Conservation (phyloP, 1,139 yeast genomes). For the Yamadazyma mexicana region DNA sequence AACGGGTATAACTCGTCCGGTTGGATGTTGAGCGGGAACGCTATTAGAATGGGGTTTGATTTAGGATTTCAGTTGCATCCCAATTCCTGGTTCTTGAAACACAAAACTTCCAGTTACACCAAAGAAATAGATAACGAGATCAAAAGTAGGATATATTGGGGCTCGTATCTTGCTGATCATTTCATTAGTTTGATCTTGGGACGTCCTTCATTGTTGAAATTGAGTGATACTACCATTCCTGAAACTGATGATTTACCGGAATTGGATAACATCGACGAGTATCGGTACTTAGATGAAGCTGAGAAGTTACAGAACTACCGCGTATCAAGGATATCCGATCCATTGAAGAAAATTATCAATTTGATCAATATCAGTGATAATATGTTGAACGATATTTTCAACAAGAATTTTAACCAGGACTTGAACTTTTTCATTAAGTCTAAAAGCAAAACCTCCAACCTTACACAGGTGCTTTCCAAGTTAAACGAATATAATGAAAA, state of each 20-base stretch:
- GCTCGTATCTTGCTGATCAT: conserved; percentile 65
- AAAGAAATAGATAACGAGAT: conserved; percentile 50
- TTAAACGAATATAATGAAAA: conserved; percentile 46
- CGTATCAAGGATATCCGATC: conserved; percentile 45
- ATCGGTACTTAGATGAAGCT: conserved; percentile 31
- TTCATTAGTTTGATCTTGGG: conserved; percentile 60
- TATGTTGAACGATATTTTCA: conserved; percentile 55
- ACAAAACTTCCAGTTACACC: conserved; percentile 14
- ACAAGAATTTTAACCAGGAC: conserved; percentile 28
- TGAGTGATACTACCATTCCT: conserved; percentile 59
- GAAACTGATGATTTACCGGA: conserved; percentile 65
- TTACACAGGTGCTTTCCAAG: conserved; percentile 24
- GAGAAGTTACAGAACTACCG: conserved; percentile 19
- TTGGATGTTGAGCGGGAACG: conserved; percentile 63
- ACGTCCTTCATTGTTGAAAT: conserved; percentile 55
- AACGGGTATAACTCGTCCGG: conserved; percentile 57
- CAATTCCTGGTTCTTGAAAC: conserved; percentile 51
- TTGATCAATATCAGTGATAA: conserved; percentile 54
- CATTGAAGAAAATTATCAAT: conserved; percentile 47
- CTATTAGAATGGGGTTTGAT: conserved; percentile 64
- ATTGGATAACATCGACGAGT: conserved; percentile 54
- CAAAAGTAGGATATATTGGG: conserved; percentile 65
- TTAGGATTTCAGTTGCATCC: conserved; percentile 66
- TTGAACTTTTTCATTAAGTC: conserved; percentile 14
- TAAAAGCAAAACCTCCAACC: conserved; percentile 28